phyloP scores from a whole-genome alignment of 2,329 filamentous ascomycete genomes.

The Penicillium sp. region DNA sequence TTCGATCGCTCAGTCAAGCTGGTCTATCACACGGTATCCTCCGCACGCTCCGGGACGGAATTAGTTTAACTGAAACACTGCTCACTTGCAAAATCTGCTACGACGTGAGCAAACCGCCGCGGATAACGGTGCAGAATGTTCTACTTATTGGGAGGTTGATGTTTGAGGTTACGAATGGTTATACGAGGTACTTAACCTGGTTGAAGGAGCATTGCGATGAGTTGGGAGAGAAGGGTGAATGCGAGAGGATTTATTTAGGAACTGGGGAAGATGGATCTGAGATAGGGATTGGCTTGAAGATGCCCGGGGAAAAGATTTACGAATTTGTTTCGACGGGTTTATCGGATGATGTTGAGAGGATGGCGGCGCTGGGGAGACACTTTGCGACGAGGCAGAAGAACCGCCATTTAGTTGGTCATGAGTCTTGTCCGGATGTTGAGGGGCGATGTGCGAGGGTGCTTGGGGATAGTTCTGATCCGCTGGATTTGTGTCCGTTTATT shows the following conservation, averaged over 20 bases:
- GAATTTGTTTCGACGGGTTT: slow-evolving; percentile 21
- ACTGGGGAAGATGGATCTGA: slow-evolving; percentile 10
- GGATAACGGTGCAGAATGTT: slow-evolving; percentile 34
- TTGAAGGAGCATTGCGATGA: slow-evolving; percentile 24
- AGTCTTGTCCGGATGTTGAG: slow-evolving; percentile 28
- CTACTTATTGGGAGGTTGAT: slow-evolving; percentile 32
- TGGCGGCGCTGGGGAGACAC: slow-evolving; percentile 20
- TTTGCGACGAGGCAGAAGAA: slow-evolving; percentile 33
- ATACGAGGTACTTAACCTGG: slow-evolving; percentile 33
- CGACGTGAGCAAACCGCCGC: slow-evolving; percentile 33
- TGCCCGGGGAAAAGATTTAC: slow-evolving; percentile 16
- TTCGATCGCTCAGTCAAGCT: slow-evolving; percentile 23
- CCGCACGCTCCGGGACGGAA: slow-evolving; percentile 20
- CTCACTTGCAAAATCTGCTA: slow-evolving; percentile 32
- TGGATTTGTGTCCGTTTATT: slow-evolving; percentile 32
- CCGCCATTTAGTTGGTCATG: slow-evolving; percentile 33
- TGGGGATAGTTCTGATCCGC: slow-evolving; percentile 27
- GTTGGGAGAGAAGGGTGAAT: slow-evolving; percentile 10
- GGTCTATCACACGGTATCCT: slow-evolving; percentile 23
- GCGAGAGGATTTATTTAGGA: slow-evolving; percentile 14
- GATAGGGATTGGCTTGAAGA: slow-evolving; percentile 11
- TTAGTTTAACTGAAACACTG: slow-evolving; percentile 23
- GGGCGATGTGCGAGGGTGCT: slow-evolving; percentile 28
- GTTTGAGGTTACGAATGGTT: slow-evolving; percentile 31
- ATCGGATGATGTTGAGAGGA: slow-evolving; percentile 20